These are phyloP conservation scores for Nicotiana knightiana DNA, from an alignment of 257 asterid genomes.

Conservation along the genomic window DNA sequence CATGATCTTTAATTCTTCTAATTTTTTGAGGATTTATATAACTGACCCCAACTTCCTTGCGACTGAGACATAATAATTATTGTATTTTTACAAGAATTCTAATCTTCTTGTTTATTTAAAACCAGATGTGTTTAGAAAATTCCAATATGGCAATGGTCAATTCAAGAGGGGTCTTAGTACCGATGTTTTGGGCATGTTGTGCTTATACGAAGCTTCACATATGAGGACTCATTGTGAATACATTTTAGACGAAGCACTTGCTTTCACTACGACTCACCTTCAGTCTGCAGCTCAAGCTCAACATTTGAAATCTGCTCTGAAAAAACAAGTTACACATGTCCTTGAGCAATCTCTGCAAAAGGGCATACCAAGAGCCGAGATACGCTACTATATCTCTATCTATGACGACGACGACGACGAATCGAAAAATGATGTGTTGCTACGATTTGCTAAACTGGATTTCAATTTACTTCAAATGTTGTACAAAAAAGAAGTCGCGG, in stretches of 20 bases:
- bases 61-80: too few relatives aligned
- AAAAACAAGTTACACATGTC: conserved; percentile 14
- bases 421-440: conserved; percentile 1
- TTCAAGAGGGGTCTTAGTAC: background rate
- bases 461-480: conserved; percentile 19
- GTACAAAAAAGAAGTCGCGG: conserved; percentile 18
- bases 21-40: too few relatives aligned
- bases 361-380: conserved; percentile 20
- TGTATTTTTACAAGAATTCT: background rate
- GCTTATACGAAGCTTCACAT: conserved; percentile 21
- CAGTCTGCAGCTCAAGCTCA: background rate
- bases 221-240: conserved; percentile 15
- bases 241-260: conserved; percentile 8
- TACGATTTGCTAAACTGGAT: conserved; percentile 27
- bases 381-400: conserved; percentile 11
- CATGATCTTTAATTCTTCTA: too few relatives aligned
- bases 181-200: conserved; percentile 7
- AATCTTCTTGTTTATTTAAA: too few relatives aligned
- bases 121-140: background rate
- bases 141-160: background rate
- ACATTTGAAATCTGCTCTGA: background rate
- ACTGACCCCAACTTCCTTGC: too few relatives aligned
- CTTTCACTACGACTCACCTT: conserved; percentile 4
- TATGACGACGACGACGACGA: conserved; percentile 15
- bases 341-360: conserved; percentile 12